Percentiles rank a stretch among this genome's conserved stretches.
These are phyloP conservation scores for Mollisia scopiformis DNA, from an alignment of 2,329 filamentous ascomycete species.

Conservation along the genomic window DNA sequence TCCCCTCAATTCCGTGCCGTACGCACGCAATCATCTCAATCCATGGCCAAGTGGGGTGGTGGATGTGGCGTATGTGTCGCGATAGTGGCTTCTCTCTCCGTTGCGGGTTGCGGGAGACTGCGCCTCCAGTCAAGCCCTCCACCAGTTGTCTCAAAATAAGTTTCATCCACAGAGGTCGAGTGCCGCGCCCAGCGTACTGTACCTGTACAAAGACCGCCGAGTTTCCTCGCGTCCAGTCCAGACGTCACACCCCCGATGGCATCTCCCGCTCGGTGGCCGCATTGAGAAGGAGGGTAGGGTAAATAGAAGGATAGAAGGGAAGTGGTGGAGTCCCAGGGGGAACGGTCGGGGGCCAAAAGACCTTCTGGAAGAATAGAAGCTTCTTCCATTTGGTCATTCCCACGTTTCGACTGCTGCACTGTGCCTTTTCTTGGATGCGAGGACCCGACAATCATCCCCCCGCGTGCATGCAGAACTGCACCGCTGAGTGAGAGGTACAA, in stretches of 20 bases:
- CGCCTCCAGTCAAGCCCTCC: background rate
- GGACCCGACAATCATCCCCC: background rate
- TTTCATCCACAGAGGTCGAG: background rate
- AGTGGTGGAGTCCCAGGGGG: no score
- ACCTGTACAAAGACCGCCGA: no score
- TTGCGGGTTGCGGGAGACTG: background rate
- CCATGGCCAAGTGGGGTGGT: background rate
- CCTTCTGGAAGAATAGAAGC: background rate
- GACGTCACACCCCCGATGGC: no score
- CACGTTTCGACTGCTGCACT: no score
- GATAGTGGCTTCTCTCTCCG: constrained; percentile 1
- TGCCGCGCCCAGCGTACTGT: background rate
- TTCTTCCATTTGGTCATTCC: no score
- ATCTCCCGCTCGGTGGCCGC: no score
- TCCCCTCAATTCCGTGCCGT: background rate
- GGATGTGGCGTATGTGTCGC: background rate
- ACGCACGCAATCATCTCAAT: background rate
- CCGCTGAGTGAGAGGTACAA: background rate
- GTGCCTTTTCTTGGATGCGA: no score
- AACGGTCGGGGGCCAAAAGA: background rate
- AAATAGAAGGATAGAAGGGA: no score
- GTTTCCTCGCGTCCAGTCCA: no score
- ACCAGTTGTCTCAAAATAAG: constrained; percentile 1
- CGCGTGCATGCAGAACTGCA: no score
- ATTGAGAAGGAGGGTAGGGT: no score